These are phyloP conservation scores for Anisodus tanguticus DNA, from an alignment of 257 asterid species.

Conservation along the genomic window DNA sequence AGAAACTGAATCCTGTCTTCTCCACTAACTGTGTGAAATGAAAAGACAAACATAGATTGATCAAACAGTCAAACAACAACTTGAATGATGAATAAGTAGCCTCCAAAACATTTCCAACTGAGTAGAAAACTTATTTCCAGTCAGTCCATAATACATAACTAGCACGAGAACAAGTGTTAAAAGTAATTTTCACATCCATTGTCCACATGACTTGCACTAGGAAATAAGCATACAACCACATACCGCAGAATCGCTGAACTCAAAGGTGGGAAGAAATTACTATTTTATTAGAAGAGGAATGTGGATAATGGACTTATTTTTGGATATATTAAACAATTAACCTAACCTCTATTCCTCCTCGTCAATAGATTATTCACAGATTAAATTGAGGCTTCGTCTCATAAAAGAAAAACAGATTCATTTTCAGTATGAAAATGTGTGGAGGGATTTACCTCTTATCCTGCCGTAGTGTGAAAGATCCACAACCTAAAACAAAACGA, in stretches of 20 bases:
- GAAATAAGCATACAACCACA: neutral
- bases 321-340: neutral
- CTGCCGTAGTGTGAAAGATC: slow-evolving; percentile 90
- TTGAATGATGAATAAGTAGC: neutral
- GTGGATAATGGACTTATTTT: neutral
- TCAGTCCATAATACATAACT: neutral
- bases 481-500: slow-evolving; percentile 61
- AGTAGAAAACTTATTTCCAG: neutral
- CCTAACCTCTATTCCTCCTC: slow-evolving; percentile 13
- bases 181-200: neutral
- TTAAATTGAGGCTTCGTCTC: neutral
- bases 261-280: neutral
- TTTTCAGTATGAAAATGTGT: slow-evolving; percentile 17
- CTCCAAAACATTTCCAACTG: neutral
- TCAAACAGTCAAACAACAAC: slow-evolving; percentile 21
- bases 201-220: neutral
- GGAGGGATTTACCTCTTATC: slow-evolving; percentile 72
- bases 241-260: neutral
- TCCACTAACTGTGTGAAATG: slow-evolving; percentile 75
- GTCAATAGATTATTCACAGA: neutral
- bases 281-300: neutral
- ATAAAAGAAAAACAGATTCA: neutral
- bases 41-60: slow-evolving; percentile 33
- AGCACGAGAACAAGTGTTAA: neutral
- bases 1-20: slow-evolving; percentile 89